Evolutionary conservation across 2,329 filamentous ascomycete species (phyloP).

Genomic region (Fusarium anthophilum): DNA sequence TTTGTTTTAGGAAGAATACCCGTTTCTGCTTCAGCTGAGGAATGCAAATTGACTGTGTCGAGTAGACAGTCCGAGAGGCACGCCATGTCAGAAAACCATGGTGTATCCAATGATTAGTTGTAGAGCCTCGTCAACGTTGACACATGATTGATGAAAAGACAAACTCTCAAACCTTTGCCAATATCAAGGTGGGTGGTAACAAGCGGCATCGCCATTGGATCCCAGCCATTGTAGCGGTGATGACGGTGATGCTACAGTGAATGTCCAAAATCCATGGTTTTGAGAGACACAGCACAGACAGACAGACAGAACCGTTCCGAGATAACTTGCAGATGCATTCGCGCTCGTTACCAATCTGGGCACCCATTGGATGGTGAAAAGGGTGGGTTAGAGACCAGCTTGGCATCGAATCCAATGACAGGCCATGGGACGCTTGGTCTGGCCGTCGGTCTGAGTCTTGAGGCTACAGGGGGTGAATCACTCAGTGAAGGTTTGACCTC

Average conservation of each 20-base stretch:
- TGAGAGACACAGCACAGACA: not conserved
- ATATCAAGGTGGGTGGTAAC: constrained; percentile 5
- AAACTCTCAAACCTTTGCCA: not conserved
- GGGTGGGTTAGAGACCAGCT: constrained; percentile 7
- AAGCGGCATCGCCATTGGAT: constrained; percentile 1
- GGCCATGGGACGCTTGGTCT: constrained; percentile 9
- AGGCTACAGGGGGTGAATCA: constrained; percentile 8
- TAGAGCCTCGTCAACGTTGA: not conserved
- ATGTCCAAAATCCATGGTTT: not conserved
- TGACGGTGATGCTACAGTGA: constrained; percentile 31
- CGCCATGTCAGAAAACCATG: constrained; percentile 11
- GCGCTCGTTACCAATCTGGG: constrained; percentile 43
- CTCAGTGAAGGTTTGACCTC: not conserved
- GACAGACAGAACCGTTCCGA: not conserved
- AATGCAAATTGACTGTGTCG: constrained; percentile 14
- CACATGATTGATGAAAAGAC: constrained; percentile 5
- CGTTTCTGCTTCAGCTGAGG: constrained; percentile 21
- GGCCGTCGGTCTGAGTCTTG: constrained; percentile 30
- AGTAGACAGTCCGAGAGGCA: not conserved
- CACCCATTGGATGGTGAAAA: constrained; percentile 3
- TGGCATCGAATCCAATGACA: constrained; percentile 18
- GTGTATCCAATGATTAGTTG: not conserved
- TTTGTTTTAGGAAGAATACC: constrained; percentile 11
- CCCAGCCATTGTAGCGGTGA: constrained; percentile 20
- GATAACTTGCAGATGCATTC: constrained; percentile 26